Evolutionary conservation across 192 early-diverging fungal species (phyloP).

Genomic region (Podila epicladia): DNA sequence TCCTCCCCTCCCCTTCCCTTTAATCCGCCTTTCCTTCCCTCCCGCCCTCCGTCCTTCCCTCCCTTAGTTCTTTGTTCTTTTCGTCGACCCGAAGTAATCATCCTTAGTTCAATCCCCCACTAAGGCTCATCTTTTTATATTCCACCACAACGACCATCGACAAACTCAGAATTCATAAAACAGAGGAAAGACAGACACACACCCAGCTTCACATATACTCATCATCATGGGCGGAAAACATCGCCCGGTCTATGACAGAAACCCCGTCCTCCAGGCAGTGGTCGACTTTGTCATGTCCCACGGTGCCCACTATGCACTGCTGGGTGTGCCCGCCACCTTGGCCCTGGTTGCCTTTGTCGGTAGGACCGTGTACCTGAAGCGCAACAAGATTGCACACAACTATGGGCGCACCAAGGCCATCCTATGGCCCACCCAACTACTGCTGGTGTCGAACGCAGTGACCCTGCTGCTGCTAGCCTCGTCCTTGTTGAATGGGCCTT

Average conservation of each 20-base stretch:
- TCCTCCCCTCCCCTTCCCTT: neutral
- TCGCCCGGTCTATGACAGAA: neutral
- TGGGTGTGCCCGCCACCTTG: constrained; percentile 15
- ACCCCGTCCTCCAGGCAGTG: constrained; percentile 9
- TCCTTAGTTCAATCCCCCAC: neutral
- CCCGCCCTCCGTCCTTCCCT: neutral
- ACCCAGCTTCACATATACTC: neutral
- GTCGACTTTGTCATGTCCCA: constrained; percentile 9
- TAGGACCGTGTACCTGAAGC: constrained; percentile 18
- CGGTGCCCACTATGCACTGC: constrained; percentile 17
- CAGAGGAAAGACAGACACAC: neutral
- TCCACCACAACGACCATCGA: neutral
- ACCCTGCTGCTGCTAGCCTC: constrained; percentile 4
- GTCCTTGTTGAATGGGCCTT: constrained; percentile 16
- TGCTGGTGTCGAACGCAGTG: neutral
- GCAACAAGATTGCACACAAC: constrained; percentile 4
- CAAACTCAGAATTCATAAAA: neutral
- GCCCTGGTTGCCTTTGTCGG: constrained; percentile 12
- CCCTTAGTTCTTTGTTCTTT: neutral
- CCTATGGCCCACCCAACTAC: constrained; percentile 29
- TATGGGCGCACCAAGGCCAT: constrained; percentile 36
- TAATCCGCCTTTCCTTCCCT: neutral
- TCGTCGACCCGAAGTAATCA: neutral
- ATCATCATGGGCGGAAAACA: constrained; percentile 5
- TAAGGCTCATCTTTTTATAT: neutral